phyloP scores from a whole-genome alignment of 2,329 filamentous ascomycete species.

The Hymenoscyphus albidus region DNA sequence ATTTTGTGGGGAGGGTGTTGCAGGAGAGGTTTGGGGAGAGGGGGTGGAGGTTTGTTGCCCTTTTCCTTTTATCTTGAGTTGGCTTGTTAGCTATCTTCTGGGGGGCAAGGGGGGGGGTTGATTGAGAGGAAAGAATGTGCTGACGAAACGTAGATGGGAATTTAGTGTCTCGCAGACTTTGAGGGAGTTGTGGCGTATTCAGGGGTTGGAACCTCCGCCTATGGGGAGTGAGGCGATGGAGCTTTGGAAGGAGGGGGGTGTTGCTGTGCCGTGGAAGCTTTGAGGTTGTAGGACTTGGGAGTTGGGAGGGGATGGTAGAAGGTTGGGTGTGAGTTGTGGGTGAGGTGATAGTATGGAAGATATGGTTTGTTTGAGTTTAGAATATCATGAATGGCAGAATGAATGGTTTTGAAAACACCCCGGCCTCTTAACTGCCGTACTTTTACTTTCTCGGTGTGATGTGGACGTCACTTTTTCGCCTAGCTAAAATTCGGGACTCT shows the following conservation, averaged over 20 bases:
- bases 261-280: constrained; percentile 1
- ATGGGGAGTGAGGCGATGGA: constrained; percentile 21
- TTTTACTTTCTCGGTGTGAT: no score
- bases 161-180: constrained; percentile 18
- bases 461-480: no score
- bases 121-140: not conserved
- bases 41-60: constrained; percentile 23
- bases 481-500: no score
- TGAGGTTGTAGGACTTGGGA: not conserved
- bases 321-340: no score
- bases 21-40: constrained; percentile 20
- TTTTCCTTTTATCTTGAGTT: not conserved
- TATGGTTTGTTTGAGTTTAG: no score
- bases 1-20: constrained; percentile 18
- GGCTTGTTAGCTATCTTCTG: not conserved
- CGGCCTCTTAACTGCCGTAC: no score
- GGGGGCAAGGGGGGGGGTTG: not conserved
- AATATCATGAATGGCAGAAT: no score
- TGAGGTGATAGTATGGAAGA: no score
- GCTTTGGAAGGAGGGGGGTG: constrained; percentile 14
- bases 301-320: not conserved
- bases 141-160: constrained; percentile 21
- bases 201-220: constrained; percentile 19
- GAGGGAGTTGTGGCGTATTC: constrained; percentile 21
- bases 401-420: no score